Conservation (phyloP, 2,329 filamentous ascomycete species). For the Diplodia sapinea region DNA sequence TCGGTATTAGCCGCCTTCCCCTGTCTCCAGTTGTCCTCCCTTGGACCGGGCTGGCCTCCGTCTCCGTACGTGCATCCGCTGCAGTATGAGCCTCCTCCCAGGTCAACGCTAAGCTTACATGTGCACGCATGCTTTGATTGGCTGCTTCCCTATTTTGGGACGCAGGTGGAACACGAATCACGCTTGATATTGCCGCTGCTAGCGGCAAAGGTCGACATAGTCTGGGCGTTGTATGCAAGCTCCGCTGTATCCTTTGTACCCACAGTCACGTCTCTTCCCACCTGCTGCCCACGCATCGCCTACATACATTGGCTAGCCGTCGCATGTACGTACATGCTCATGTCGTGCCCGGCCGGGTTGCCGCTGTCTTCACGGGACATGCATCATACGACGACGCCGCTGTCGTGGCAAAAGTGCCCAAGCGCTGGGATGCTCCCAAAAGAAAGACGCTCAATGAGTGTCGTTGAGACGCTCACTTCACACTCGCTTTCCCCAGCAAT, state of each 20-base stretch:
- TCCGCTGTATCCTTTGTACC: background rate
- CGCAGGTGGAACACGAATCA: background rate
- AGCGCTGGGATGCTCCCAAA: background rate
- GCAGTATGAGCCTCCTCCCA: background rate
- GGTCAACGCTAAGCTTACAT: background rate
- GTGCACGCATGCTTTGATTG: no score
- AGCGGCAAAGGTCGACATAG: background rate
- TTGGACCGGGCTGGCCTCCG: background rate
- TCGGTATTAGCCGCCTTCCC: conserved; percentile 15
- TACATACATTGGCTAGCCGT: background rate
- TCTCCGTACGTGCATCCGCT: background rate
- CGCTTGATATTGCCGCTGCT: background rate
- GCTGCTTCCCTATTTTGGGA: background rate
- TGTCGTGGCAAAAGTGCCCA: background rate
- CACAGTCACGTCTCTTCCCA: background rate
- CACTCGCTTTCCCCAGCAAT: conserved; percentile 11
- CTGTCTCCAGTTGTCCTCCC: background rate
- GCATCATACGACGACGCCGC: background rate
- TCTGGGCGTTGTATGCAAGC: no score
- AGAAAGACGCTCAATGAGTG: background rate
- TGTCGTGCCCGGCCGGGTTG: conserved; percentile 15
- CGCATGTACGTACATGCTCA: background rate
- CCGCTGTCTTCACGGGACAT: background rate
- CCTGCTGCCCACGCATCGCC: background rate
- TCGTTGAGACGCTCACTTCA: no score